Conservation (phyloP, 1,284 basidiomycete genomes). For the Naganishia liquefaciens region DNA sequence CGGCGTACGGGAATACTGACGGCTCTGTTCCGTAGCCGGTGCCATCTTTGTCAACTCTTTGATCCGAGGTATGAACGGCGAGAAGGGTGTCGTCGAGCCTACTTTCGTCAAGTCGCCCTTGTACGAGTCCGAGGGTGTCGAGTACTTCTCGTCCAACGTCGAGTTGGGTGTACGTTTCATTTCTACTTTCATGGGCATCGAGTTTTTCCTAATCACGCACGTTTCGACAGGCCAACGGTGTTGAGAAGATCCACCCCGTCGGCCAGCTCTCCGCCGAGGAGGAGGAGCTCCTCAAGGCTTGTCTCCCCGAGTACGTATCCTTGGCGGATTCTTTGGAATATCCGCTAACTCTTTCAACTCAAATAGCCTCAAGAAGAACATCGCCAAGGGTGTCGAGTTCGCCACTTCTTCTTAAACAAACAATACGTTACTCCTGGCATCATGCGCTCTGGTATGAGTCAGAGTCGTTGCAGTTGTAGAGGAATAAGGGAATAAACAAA, state of each 20-base stretch:
- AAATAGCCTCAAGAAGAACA: slow-evolving; percentile 81
- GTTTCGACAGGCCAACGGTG: slow-evolving; percentile 68
- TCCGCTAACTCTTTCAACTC: slow-evolving; percentile 11
- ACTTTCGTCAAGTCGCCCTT: slow-evolving; percentile 80
- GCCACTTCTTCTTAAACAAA: slow-evolving; percentile 50
- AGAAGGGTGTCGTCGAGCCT: slow-evolving; percentile 80
- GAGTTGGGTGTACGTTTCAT: slow-evolving; percentile 71
- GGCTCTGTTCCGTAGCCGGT: slow-evolving; percentile 59
- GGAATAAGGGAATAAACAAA: neutral
- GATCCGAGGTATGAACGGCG: slow-evolving; percentile 81
- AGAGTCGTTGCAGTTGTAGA: neutral
- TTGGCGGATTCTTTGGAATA: neutral
- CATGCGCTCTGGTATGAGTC: neutral
- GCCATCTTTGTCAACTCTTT: slow-evolving; percentile 79
- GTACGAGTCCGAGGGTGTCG: slow-evolving; percentile 72
- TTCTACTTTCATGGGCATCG: too few relatives aligned
- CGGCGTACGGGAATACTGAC: neutral
- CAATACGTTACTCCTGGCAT: too few relatives aligned
- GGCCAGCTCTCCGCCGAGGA: slow-evolving; percentile 76
- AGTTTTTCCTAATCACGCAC: neutral
- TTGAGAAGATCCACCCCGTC: slow-evolving; percentile 82
- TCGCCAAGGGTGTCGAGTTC: slow-evolving; percentile 87
- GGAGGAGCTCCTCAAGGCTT: slow-evolving; percentile 80
- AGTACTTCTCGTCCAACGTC: slow-evolving; percentile 80
- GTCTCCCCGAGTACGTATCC: slow-evolving; percentile 68